phyloP scores from a whole-genome alignment of 176 grass and related monocot genomes.

The Lolium perenne region DNA sequence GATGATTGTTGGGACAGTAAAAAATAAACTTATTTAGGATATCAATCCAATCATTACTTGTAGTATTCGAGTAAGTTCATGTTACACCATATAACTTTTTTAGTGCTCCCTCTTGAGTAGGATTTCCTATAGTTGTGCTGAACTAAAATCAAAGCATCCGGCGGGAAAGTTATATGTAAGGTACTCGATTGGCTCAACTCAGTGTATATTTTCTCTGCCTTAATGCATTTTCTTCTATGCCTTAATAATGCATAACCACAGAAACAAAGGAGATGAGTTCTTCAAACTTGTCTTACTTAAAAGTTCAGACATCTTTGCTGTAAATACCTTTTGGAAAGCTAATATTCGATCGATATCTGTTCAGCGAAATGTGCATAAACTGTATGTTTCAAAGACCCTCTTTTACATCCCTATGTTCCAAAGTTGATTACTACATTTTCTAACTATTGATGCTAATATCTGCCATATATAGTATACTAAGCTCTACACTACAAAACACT shows the following conservation, averaged over 20 bases:
- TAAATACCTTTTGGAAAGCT: slow-evolving; percentile 1
- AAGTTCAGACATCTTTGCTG: not conserved
- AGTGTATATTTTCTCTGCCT: not conserved
- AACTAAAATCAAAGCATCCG: not conserved
- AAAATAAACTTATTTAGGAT: not conserved
- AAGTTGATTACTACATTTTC: not conserved
- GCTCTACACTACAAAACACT: not conserved
- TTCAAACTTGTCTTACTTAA: not conserved
- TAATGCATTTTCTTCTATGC: not conserved
- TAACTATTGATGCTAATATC: not conserved
- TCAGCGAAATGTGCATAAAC: not conserved
- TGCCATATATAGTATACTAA: not conserved
- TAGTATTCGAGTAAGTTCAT: not conserved
- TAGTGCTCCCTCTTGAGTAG: not conserved
- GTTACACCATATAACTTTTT: not conserved
- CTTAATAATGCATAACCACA: not conserved
- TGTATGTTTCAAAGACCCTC: not conserved
- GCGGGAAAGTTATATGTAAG: not conserved
- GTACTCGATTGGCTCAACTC: not conserved
- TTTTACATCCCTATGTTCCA: not conserved
- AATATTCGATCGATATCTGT: not conserved
- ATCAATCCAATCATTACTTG: not conserved
- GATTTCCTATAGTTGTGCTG: not conserved
- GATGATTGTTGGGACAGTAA: no score
- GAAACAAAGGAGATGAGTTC: not conserved